phyloP scores from a whole-genome alignment of 2,329 filamentous ascomycete genomes.

The Talaromyces pinophilus region DNA sequence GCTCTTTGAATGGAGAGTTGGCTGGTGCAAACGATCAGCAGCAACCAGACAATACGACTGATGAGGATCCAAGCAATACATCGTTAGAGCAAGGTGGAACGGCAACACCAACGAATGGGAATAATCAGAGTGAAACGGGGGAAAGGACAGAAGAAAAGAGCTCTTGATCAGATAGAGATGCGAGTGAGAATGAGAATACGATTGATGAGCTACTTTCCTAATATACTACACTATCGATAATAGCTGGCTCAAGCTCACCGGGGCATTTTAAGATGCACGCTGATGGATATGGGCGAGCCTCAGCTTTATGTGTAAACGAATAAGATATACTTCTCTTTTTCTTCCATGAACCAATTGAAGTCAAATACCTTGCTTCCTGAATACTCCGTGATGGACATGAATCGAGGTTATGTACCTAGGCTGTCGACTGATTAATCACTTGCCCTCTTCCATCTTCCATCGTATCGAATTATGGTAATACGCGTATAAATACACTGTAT shows the following conservation, averaged over 20 bases:
- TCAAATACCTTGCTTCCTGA: not conserved
- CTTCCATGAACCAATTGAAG: not conserved
- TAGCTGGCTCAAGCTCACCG: not conserved
- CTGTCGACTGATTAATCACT: not conserved
- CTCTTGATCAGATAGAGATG: conserved; percentile 9
- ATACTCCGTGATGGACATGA: conserved; percentile 3
- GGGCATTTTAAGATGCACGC: not conserved
- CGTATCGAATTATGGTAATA: not conserved
- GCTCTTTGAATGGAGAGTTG: conserved; percentile 63
- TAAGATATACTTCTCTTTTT: not conserved
- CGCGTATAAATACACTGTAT: not conserved
- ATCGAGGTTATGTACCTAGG: not conserved
- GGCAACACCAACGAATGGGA: conserved; percentile 7
- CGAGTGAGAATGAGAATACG: conserved; percentile 8
- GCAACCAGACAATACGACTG: conserved; percentile 31
- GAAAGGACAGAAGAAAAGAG: not conserved
- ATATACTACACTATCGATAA: not conserved
- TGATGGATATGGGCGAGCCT: not conserved
- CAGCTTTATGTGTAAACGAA: conserved; percentile 1
- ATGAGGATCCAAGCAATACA: not conserved
- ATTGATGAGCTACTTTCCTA: conserved; percentile 1
- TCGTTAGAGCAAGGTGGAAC: not conserved
- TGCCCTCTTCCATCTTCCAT: not conserved
- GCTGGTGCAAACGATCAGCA: conserved; percentile 50
- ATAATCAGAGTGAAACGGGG: conserved; percentile 1